Evolutionary conservation across 1,284 basidiomycete species (phyloP).

Genomic region (Cryptococcus jaspeensis): DNA sequence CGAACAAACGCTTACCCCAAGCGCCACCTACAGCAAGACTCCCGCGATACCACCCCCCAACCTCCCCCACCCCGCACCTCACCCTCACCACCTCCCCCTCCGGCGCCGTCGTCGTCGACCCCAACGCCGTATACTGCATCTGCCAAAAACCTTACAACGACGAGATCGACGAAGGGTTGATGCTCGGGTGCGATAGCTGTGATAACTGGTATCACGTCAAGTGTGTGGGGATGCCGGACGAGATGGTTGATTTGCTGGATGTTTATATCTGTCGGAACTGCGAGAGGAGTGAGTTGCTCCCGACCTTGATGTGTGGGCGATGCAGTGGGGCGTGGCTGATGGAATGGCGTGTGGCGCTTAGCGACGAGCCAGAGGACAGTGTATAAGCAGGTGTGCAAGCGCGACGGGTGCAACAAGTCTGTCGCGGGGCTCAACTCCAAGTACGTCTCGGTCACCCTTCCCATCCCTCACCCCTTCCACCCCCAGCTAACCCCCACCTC

Average conservation of each 20-base stretch:
- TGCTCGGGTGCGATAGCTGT: slow-evolving; percentile 50
- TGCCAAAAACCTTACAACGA: slow-evolving; percentile 39
- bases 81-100: slow-evolving; percentile 3
- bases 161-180: slow-evolving; percentile 38
- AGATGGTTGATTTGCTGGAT: slow-evolving; percentile 40
- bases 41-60: neutral
- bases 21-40: neutral
- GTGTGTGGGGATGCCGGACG: slow-evolving; percentile 39
- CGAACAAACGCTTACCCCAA: no score
- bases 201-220: slow-evolving; percentile 48
- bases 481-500: neutral
- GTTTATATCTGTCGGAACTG: slow-evolving; percentile 45
- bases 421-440: slow-evolving; percentile 34
- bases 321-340: no score
- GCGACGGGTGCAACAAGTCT: slow-evolving; percentile 37
- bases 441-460: slow-evolving; percentile 22
- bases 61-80: neutral
- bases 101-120: slow-evolving; percentile 12
- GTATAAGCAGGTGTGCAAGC: slow-evolving; percentile 39
- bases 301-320: no score
- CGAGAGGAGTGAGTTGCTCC: slow-evolving; percentile 33
- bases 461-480: neutral
- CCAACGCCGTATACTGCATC: slow-evolving; percentile 36
- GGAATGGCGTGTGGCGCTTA: slow-evolving; percentile 2
- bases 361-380: slow-evolving; percentile 35